Evolutionary conservation across 2,329 filamentous ascomycete genomes (phyloP).

Genomic region (Scleromitrula shiraiana): DNA sequence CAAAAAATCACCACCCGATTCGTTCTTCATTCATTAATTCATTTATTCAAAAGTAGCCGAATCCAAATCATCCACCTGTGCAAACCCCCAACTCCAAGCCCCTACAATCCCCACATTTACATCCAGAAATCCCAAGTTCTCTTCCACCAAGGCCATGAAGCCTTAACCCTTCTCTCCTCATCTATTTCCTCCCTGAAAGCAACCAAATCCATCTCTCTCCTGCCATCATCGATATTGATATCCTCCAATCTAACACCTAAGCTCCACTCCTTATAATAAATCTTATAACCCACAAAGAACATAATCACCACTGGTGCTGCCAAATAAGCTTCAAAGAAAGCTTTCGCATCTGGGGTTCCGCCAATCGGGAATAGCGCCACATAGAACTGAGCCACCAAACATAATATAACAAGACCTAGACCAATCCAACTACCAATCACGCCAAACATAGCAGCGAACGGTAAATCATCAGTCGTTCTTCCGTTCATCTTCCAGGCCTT

Average conservation of each 20-base stretch:
- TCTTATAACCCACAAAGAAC: slow-evolving; percentile 60
- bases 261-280: slow-evolving; percentile 34
- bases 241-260: slow-evolving; percentile 23
- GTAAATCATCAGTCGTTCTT: slow-evolving; percentile 41
- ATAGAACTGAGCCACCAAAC: slow-evolving; percentile 51
- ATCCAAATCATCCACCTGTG: no score
- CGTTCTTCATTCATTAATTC: no score
- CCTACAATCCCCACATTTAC: background rate
- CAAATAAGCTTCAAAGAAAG: slow-evolving; percentile 39
- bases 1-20: no score
- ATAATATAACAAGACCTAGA: slow-evolving; percentile 55
- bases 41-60: no score
- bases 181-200: slow-evolving; percentile 26
- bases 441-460: slow-evolving; percentile 43
- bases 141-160: slow-evolving; percentile 26
- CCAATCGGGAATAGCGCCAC: slow-evolving; percentile 44
- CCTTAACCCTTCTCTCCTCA: slow-evolving; percentile 25
- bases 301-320: slow-evolving; percentile 47
- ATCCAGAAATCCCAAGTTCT: slow-evolving; percentile 20
- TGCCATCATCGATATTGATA: slow-evolving; percentile 27
- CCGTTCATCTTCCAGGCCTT: slow-evolving; percentile 52
- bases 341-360: slow-evolving; percentile 32
- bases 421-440: slow-evolving; percentile 63
- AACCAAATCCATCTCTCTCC: slow-evolving; percentile 26
- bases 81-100: background rate